Base-by-base conservation (phyloP, 176 grass and related monocot genomes). In the Ensete glaucum region DNA sequence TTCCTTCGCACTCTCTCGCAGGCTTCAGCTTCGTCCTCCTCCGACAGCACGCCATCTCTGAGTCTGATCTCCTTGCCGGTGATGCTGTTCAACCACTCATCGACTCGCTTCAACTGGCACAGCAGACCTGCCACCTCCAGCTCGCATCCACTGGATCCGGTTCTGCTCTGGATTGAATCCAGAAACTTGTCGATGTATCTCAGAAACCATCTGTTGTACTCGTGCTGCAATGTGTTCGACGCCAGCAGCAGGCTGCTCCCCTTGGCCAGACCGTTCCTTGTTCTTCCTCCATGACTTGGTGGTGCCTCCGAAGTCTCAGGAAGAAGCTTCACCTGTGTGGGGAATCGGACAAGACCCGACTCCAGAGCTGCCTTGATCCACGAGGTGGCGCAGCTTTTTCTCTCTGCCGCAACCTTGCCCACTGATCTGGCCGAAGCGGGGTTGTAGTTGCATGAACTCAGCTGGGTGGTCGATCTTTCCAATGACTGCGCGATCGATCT, bases 41-140 rank as follows among this genome's bases (percentile, higher is more conserved):
- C 34, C 34, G 34, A 43, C 34, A 6, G 34, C 34, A 43, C 0
- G 34, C 34, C 34, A 6, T 43, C 34, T 43, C 34, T 43, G 34
- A 43, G 34, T 43, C 34, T 57, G 83, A 67, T 60, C 1, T 89
- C 94, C 26, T 83, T 85, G 21, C 52, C 71, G 29, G 69, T 27
- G 3, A 98, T 81, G n/a, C 59, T 48, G 78, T 91, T 98, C 66
- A 98, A 76, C 90, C 88, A 98, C n/a, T 85, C 94, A 57, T 98
- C 94, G 14, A 98, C 84, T 79, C 85, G 85, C 72, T 98, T 98
- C 69, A 98, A 79, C 86, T 85, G 90, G 74, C 89, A 87, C 54
- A 93, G 78, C 11, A 98, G 73, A 17, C 75, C 79, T 5, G 85
- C 82, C 1, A 89, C 58, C 73, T 89, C 79, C 2, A 84, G 83